Evolutionary conservation across 768 basidiomycete genomes (phyloP), one percentile per base, ranked within the genome.

Genomic region (Serpula lacrymans): DNA sequence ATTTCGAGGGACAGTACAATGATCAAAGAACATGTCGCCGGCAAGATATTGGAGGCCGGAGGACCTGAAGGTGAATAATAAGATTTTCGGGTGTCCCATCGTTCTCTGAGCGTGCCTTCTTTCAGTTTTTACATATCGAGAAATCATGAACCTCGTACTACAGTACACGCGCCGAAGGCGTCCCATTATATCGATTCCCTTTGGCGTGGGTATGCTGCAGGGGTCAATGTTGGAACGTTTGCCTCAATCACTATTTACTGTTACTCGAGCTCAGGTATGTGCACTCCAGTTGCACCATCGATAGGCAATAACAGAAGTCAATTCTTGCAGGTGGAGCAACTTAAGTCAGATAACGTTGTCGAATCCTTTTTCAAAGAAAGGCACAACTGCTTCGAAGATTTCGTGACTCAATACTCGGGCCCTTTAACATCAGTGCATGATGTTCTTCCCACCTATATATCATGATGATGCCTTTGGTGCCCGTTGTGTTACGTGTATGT

Each of bases 221-320:
- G 86, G 76, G 3, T 66, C 68, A 17, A 52, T 88, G 26, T 53
- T 86, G 37, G 84, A 88, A 60, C 68, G 60, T 41, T 62, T 88
- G 9, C 87, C 85, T 1, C 55, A 64, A 13, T 83, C 75, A 43
- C 48, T 84, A 14, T 80, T 88, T 46, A 87, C 86, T 0, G 50
- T 88, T 13, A 86, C 87, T 11, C 69, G 76, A 24, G 75, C 75
- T 45, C 85, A 88, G 70, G 86, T 84, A 47, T n/a, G 55, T 39
- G 12, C 25, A 38, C 12, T 39, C 18, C 11, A 18, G 11, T 34
- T 30, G 25, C 28, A 17, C 2, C 22, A 20, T 12, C 7, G 20
- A 5, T 16, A 16, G 34, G 22, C 34, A 10, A 3, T 33, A 10
- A 24, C 23, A 14, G n/a, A n/a, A 6, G 37, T 50, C 16, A 30